Evolutionary conservation across 2,329 filamentous ascomycete genomes (phyloP).

Genomic region (Fusarium buxicola): DNA sequence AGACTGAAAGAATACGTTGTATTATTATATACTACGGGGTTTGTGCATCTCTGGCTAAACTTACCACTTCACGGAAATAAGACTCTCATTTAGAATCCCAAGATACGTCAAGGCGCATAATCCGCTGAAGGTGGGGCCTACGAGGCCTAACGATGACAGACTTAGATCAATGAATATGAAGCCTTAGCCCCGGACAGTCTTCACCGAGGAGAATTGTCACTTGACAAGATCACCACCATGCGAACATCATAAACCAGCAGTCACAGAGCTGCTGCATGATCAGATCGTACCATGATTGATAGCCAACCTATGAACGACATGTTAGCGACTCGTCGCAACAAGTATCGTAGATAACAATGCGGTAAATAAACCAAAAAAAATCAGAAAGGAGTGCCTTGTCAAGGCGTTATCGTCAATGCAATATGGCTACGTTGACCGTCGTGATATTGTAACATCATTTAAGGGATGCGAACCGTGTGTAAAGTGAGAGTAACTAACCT

Average conservation of each 20-base stretch:
- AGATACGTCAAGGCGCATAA: not conserved
- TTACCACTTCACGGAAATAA: constrained; percentile 5
- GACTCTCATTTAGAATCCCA: not conserved
- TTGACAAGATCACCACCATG: constrained; percentile 1
- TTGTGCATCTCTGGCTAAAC: not conserved
- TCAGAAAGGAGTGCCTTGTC: constrained; percentile 55
- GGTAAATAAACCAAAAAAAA: not conserved
- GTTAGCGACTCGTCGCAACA: constrained; percentile 26
- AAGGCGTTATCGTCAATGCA: constrained; percentile 60
- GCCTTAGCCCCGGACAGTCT: no score
- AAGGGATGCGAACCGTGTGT: constrained; percentile 1
- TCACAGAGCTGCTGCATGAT: not conserved
- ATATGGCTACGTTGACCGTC: constrained; percentile 63
- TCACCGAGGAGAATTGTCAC: no score
- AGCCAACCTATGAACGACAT: constrained; percentile 1
- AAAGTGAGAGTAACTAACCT: constrained; percentile 46
- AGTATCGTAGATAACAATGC: not conserved
- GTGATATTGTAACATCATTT: constrained; percentile 60
- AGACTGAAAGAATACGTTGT: constrained; percentile 32
- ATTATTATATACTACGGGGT: constrained; percentile 13
- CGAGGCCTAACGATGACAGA: no score
- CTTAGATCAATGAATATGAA: no score
- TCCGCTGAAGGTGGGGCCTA: no score
- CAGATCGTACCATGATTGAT: no score
- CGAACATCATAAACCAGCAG: not conserved